Base-by-base conservation (phyloP, 2,329 filamentous ascomycete species). In the Diaporthe longicolla region DNA sequence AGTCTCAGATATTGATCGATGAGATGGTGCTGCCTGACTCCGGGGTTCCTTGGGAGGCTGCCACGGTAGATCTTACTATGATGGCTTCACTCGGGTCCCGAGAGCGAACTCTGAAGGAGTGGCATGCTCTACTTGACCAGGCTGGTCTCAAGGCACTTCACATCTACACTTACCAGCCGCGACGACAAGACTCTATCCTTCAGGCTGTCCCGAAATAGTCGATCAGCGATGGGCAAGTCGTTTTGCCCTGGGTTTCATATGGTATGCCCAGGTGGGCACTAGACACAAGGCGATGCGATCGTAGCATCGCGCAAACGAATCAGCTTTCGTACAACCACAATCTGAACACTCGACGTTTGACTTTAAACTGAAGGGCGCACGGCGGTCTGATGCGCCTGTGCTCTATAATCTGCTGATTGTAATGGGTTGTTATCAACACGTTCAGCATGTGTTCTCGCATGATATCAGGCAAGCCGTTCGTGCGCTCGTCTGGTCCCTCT, bases 11-110 rank as follows among this genome's bases (percentile, higher is more conserved):
- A 29, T 74, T 87, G 29, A 83, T 87, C 65, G 83, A 85, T 70
- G 86, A 87, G n/a, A 79, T 84, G 29, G 82, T 86, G 4, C 58
- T 87, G 11, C 83, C 84, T 0, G 77, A 84, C 37, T 76, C 59
- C 4, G 79, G 80, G 4, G 82, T 79, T 1, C 77, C 80, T 35
- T 82, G 78, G 77, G 75, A 81, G 54, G 78, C 81, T 1, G 76
- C 81, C 1, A 76, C 78, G 15, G 71, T 82, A 13, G 85, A 87
- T 74, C 35, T 86, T 9, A 79, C 76, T 2, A 84, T 86, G 82
- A 82, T 84, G 80, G 40, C 79, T 1, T 72, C 75, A 0, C 76
- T 84, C 8, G 83, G 76, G 4, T 78, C 80, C 0, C 77, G 76
- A 32, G 84, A 86, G 77, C 78, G 84, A 3, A 84, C 83, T 0